These are phyloP conservation scores for Aspergillus alliaceus DNA, from an alignment of 2,329 filamentous ascomycete genomes.

Conservation along the genomic window DNA sequence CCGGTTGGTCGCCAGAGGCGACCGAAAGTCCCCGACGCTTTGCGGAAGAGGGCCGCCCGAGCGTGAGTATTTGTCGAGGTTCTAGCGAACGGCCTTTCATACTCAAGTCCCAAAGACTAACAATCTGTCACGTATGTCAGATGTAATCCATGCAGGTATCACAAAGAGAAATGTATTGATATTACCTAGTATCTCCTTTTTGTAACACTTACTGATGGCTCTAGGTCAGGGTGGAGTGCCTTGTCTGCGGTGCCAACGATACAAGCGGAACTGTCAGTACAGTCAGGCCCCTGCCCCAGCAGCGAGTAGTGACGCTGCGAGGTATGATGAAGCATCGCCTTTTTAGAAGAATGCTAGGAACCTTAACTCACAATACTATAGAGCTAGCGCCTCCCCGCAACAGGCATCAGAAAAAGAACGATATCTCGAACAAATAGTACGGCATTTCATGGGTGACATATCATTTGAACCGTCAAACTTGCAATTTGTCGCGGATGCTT, in stretches of 20 bases:
- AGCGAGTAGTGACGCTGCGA: background rate
- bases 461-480: background rate
- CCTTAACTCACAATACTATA: background rate
- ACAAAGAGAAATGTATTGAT: slow-evolving; percentile 48
- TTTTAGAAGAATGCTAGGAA: background rate
- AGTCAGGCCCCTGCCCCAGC: slow-evolving; percentile 21
- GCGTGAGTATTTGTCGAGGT: slow-evolving; percentile 21
- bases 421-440: background rate
- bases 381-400: background rate
- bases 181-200: background rate
- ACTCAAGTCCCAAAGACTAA: background rate
- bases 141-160: slow-evolving; percentile 50
- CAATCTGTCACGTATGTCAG: slow-evolving; percentile 23
- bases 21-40: slow-evolving; percentile 24
- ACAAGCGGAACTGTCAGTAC: slow-evolving; percentile 48
- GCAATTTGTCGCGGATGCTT: background rate
- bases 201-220: background rate
- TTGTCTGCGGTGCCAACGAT: slow-evolving; percentile 48
- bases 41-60: slow-evolving; percentile 24
- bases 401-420: background rate
- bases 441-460: background rate
- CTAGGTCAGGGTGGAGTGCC: slow-evolving; percentile 49
- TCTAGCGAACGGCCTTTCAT: background rate
- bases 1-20: slow-evolving; percentile 1
- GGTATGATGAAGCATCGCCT: background rate